A percentile compares a stretch with the other conserved stretches of the same genome.
These are phyloP conservation scores for Incumbomyces lentus DNA, from an alignment of 2,329 filamentous ascomycete species.

Conservation along the genomic window DNA sequence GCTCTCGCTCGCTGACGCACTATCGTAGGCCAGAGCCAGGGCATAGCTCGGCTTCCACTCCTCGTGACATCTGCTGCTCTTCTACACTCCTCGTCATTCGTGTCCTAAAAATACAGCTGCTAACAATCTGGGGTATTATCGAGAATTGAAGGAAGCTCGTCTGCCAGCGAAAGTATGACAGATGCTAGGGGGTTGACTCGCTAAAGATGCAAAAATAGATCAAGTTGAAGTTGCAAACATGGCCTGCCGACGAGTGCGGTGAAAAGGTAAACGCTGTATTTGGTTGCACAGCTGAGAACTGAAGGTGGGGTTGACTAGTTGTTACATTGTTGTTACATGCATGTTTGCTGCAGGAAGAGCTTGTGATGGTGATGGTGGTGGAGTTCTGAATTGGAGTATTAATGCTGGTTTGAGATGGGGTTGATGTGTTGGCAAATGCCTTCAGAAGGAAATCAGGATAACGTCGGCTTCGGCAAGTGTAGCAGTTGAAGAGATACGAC, in stretches of 20 bases:
- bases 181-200: background rate
- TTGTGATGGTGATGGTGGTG: background rate
- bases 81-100: slow-evolving; percentile 7
- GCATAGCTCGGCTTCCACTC: background rate
- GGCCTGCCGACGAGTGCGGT: slow-evolving; percentile 5
- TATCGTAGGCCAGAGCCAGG: background rate
- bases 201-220: background rate
- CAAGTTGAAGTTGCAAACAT: slow-evolving; percentile 4
- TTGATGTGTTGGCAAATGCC: background rate
- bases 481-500: background rate
- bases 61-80: background rate
- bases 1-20: background rate
- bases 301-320: background rate
- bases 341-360: no score
- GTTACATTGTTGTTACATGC: slow-evolving; percentile 1
- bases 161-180: background rate
- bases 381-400: background rate
- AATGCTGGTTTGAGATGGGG: background rate
- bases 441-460: background rate
- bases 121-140: slow-evolving; percentile 4
- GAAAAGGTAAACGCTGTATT: background rate
- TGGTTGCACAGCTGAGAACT: background rate
- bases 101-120: slow-evolving; percentile 7
- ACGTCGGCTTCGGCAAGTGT: background rate
- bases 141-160: slow-evolving; percentile 2